Evolutionary conservation across 225 moss, liverwort and hornwort genomes (phyloP).

Genomic region (Marchantia paleacea): DNA sequence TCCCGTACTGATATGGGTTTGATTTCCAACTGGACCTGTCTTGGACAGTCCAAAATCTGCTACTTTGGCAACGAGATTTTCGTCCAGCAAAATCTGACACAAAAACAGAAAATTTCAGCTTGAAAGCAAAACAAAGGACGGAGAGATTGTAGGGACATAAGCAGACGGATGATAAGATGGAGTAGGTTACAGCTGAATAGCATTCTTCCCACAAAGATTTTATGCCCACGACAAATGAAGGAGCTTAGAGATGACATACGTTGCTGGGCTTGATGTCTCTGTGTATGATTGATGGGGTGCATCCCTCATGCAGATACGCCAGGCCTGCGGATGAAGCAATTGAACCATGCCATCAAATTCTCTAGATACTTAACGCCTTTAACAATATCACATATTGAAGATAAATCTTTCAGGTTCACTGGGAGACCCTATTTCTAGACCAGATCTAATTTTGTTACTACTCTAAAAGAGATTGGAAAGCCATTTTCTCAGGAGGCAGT

Average conservation of each 20-base stretch:
- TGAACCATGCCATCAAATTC: background rate
- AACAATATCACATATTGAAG: background rate
- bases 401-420: background rate
- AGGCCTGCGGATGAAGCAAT: conserved; percentile 35
- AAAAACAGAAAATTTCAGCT: background rate
- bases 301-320: conserved; percentile 65
- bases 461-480: background rate
- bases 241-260: conserved; percentile 28
- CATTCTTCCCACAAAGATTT: background rate
- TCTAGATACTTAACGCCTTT: background rate
- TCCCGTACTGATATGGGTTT: conserved; percentile 62
- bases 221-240: background rate
- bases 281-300: conserved; percentile 51
- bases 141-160: background rate
- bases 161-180: no score
- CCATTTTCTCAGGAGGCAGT: background rate
- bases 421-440: background rate
- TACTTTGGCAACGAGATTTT: conserved; percentile 18
- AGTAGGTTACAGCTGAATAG: no score
- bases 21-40: conserved; percentile 36
- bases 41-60: conserved; percentile 18
- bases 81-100: conserved; percentile 13
- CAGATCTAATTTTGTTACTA: background rate
- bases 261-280: conserved; percentile 46
- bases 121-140: background rate